Base-by-base conservation (phyloP, 768 basidiomycete species). In the Pholiota molesta region DNA sequence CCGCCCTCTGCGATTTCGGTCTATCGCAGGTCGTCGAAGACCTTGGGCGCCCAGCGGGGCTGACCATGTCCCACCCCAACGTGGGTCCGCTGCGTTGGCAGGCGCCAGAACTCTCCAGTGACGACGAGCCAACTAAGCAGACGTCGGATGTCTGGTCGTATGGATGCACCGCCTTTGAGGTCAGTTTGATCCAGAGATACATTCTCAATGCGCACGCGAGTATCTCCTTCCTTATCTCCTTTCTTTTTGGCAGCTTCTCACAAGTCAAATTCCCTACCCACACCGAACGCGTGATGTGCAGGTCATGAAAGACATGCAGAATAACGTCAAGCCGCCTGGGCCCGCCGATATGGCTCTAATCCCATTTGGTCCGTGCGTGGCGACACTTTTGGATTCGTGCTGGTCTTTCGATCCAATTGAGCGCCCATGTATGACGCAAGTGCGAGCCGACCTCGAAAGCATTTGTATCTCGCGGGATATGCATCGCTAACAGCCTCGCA, bases 1-100 rank as follows among this genome's bases (percentile, higher is more conserved):
- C 79, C 31, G 78, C 75, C 35, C 66, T 83, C 1, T 75, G 78
- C 23, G 81, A 83, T 65, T 82, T 83, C 58, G 82, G 82, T 42
- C 72, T 83, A 16, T 73, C 76, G 3, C 65, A 76, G 56, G 73
- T 75, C 10, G 66, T 77, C 23, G 74, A 73, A 21, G 72, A 72
- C 9, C 62, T 75, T 1, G 67, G 66, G 4, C 60, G 70, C 9
- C 71, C 72, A 0, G 70, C 69, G 10, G 75, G 75, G 0, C 65
- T 67, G 37, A 77, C 74, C 0, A 68, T 73, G 9, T 74, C 73
- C 3, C 68, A 66, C 31, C 70, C 71, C 29, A 68, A 68, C n/a
- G 67, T 68, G 8, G 76, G 74, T 0, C 74, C 76, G 8, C 55
- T 72, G 17, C 66, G 76, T 11, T 77, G 76, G 76, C 74, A 74